Conservation (phyloP, 2,329 filamentous ascomycete species). For the Hypocrella siamensis region DNA sequence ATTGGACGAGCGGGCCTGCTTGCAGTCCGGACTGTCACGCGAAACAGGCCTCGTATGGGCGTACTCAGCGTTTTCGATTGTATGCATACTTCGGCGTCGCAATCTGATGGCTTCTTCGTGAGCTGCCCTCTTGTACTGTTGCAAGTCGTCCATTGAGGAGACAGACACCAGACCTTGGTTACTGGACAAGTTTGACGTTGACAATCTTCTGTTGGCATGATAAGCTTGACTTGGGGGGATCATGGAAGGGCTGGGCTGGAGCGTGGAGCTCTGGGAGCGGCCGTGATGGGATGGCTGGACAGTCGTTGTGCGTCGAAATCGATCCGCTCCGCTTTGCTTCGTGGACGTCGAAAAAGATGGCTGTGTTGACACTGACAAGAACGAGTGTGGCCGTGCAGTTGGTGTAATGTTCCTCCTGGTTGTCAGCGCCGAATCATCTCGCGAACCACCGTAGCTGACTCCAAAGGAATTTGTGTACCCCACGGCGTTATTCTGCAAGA, state of each 20-base stretch:
- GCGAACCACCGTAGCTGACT: constrained; percentile 24
- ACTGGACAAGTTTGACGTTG: constrained; percentile 30
- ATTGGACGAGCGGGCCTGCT: constrained; percentile 20
- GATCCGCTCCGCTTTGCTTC: constrained; percentile 47
- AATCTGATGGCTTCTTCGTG: constrained; percentile 60
- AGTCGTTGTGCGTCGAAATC: constrained; percentile 59
- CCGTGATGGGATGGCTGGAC: constrained; percentile 15
- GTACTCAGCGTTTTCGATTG: constrained; percentile 24
- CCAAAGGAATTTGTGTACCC: constrained; percentile 21
- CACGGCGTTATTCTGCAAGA: constrained; percentile 19
- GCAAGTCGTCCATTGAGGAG: constrained; percentile 50
- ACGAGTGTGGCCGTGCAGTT: constrained; percentile 26
- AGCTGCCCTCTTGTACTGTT: constrained; percentile 38
- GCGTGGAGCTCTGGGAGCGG: constrained; percentile 19
- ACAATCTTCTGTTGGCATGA: constrained; percentile 12
- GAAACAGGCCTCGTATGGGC: constrained; percentile 6
- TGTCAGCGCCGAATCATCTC: constrained; percentile 35
- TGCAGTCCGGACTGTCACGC: constrained; percentile 11
- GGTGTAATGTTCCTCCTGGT: constrained; percentile 23
- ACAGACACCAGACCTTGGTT: constrained; percentile 26
- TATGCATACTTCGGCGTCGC: constrained; percentile 70
- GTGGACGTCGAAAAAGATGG: constrained; percentile 26
- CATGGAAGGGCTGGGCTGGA: constrained; percentile 15
- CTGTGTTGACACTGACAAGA: constrained; percentile 23
- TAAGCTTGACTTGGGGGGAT: constrained; percentile 9